Conservation (phyloP, 805 yeast species). For the Candida piceae region DNA sequence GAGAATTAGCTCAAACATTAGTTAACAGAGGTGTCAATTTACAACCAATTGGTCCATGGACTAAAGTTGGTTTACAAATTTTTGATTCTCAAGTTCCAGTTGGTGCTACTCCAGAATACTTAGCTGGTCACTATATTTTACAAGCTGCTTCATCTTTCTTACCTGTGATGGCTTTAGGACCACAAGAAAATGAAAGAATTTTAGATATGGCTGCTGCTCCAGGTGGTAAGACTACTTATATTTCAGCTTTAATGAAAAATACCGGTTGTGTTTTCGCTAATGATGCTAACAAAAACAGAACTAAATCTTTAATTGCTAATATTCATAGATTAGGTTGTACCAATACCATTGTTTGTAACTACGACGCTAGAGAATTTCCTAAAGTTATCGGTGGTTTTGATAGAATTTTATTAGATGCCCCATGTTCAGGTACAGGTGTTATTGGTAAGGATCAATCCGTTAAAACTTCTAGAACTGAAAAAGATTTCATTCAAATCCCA, state of each 20-base stretch:
- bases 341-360: constrained; percentile 93
- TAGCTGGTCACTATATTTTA: constrained; percentile 94
- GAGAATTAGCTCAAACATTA: constrained; percentile 91
- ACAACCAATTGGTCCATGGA: constrained; percentile 97
- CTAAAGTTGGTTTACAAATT: constrained; percentile 94
- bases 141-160: constrained; percentile 98
- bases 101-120: constrained; percentile 98
- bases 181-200: constrained; percentile 94
- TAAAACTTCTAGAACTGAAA: constrained; percentile 88
- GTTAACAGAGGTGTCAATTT: constrained; percentile 96
- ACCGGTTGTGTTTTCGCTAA: constrained; percentile 97
- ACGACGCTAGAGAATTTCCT: constrained; percentile 98
- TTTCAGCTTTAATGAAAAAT: constrained; percentile 94
- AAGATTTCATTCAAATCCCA: constrained; percentile 94
- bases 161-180: constrained; percentile 96
- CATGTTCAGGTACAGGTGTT: constrained; percentile 99
- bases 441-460: constrained; percentile 96
- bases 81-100: constrained; percentile 99
- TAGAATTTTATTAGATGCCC: constrained; percentile 92
- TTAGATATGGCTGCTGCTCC: constrained; percentile 99
- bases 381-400: constrained; percentile 98
- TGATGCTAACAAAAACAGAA: constrained; percentile 94
- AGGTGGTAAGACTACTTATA: constrained; percentile 96
- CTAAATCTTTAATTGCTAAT: constrained; percentile 93
- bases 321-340: constrained; percentile 96